Conservation (phyloP, 2,329 filamentous ascomycete genomes). For the Diaporthe citriasiana region DNA sequence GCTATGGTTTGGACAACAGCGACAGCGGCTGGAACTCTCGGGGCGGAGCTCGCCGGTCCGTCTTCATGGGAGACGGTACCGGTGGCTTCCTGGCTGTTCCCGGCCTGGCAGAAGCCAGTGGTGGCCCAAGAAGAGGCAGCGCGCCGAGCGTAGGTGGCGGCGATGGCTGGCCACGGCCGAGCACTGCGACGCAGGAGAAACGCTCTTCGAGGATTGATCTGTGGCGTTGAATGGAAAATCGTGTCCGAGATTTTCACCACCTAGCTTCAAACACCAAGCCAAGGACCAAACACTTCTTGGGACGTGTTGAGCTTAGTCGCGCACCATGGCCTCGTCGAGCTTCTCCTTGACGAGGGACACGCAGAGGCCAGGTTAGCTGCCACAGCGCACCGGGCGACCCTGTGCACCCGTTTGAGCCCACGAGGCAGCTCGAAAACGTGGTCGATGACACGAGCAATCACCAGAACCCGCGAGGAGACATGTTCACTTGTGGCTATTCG, state of each 20-base stretch:
- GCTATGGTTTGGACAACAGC: constrained; percentile 70
- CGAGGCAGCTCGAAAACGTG: not conserved
- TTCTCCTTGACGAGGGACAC: not conserved
- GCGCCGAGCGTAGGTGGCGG: constrained; percentile 45
- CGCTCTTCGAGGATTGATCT: constrained; percentile 57
- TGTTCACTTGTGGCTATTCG: not conserved
- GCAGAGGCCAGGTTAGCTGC: not conserved
- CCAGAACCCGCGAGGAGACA: not conserved
- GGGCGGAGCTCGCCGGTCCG: constrained; percentile 65
- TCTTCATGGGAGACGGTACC: constrained; percentile 65
- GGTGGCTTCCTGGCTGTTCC: constrained; percentile 69
- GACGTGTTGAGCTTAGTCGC: not conserved
- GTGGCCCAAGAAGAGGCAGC: constrained; percentile 42
- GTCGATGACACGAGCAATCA: not conserved
- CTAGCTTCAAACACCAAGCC: not conserved
- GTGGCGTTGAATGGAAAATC: constrained; percentile 54
- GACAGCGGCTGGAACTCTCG: constrained; percentile 66
- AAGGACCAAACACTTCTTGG: too few relatives aligned
- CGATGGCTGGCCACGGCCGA: constrained; percentile 60
- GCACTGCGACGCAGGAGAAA: constrained; percentile 59
- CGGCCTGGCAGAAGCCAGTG: constrained; percentile 45
- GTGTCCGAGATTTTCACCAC: not conserved
- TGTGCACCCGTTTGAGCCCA: not conserved
- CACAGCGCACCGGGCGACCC: not conserved
- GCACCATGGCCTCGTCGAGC: not conserved